These are phyloP conservation scores for Naganishia sp. DNA, from an alignment of 1,284 basidiomycete genomes.

Conservation along the genomic window DNA sequence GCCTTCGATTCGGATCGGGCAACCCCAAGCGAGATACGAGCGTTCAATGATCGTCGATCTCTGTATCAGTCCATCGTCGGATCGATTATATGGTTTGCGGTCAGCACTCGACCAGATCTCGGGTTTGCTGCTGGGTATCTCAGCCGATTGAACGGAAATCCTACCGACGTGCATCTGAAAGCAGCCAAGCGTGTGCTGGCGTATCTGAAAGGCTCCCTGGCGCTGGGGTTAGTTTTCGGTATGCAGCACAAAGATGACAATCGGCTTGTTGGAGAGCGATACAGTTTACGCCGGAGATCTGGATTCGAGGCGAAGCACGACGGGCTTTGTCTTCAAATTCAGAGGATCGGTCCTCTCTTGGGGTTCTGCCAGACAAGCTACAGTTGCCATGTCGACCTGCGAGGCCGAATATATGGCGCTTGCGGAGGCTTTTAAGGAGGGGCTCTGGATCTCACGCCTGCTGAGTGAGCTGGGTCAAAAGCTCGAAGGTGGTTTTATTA, in stretches of 20 bases:
- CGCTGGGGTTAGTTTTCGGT: not conserved
- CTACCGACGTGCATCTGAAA: slow-evolving; percentile 49
- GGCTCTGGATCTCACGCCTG: slow-evolving; percentile 50
- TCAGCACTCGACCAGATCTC: slow-evolving; percentile 41
- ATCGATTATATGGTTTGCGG: slow-evolving; percentile 39
- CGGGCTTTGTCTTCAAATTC: slow-evolving; percentile 51
- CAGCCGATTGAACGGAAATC: slow-evolving; percentile 34
- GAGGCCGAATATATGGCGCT: slow-evolving; percentile 52
- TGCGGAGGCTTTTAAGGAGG: slow-evolving; percentile 57
- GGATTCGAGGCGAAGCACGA: slow-evolving; percentile 45
- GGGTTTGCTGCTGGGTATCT: slow-evolving; percentile 40
- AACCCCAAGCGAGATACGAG: too few species aligned
- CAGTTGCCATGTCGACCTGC: not conserved
- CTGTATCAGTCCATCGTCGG: slow-evolving; percentile 41
- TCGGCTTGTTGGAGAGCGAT: not conserved
- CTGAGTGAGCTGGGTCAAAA: slow-evolving; percentile 38
- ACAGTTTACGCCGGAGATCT: slow-evolving; percentile 49
- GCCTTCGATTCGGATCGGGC: slow-evolving; percentile 12
- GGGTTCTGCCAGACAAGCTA: not conserved
- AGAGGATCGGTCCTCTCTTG: not conserved
- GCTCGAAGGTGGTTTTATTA: not conserved
- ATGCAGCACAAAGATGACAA: not conserved
- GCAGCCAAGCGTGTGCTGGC: slow-evolving; percentile 54
- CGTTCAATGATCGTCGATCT: too few species aligned
- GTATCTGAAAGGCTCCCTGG: slow-evolving; percentile 48